Evolutionary conservation across 345 rosid genomes (phyloP), one percentile per base, ranked within the genome.

Genomic region (Pistacia atlantica): DNA sequence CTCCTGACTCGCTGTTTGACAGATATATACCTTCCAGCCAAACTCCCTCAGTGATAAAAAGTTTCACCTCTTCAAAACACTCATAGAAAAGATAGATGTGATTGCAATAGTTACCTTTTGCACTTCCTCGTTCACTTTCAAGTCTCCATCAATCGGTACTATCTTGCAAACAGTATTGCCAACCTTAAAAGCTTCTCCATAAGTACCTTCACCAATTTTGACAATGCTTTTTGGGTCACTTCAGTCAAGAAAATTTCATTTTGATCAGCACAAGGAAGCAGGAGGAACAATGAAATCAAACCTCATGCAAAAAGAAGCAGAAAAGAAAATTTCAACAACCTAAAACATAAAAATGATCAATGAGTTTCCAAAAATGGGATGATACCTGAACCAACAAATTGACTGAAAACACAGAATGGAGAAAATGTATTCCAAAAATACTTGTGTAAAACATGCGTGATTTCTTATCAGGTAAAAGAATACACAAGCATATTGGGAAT

Each of bases 161-260:
- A 96, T 85, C 87, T 96, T 96, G 83, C 99, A 96, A 48, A 96
- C 99, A 67, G 83, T 85, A 72, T 81, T 77, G 31, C 99, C 99
- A 62, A 90, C 93, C 69, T 79, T 82, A 74, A 92, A 93, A 79
- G 97, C 99, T 84, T 96, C 99, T 78, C 99, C 99, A 78, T 80
- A 96, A 58, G 98, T 96, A 71, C 99, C 99, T 88, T 96, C 99
- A 64, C 99, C 99, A 78, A 96, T 80, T 88, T 96, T 96, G 76
- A 74, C 75, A 77, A 96, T 89, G 82, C 77, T 79, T 79, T 88
- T 77, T 28, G 94, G 94, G 66, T 84, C 87, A 88, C 98, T 96
- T 89, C 48, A 49, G 38, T 58, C 77, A 81, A 61, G 74, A 78
- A 74, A 67, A 73, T 68, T 33, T 57, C 72, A 18, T 22, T 83